A percentile compares a stretch with the other conserved stretches of the same genome.
Evolutionary conservation across 805 yeast genomes (phyloP).

Genomic region (Barnettozyma californica): DNA sequence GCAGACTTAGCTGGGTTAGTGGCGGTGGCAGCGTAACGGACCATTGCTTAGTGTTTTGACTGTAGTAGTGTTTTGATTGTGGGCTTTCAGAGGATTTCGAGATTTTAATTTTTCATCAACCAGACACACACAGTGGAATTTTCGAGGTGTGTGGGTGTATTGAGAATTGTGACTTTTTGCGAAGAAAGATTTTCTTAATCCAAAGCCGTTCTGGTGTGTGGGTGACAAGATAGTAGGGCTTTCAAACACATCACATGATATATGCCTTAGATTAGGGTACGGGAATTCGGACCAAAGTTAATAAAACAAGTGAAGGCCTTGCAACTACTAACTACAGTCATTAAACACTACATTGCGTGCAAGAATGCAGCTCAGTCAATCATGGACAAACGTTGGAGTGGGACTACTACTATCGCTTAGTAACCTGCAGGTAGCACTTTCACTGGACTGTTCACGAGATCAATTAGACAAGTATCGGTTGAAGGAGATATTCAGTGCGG

Average conservation of each 20-base stretch:
- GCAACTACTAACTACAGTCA: neutral
- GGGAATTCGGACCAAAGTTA: neutral
- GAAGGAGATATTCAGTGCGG: constrained; percentile 37
- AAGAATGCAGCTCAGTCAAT: neutral
- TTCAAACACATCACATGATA: neutral
- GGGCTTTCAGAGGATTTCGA: neutral
- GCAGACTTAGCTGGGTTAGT: constrained; percentile 99
- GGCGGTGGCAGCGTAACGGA: constrained; percentile 99
- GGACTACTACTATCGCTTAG: neutral
- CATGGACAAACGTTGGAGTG: neutral
- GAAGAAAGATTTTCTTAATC: neutral
- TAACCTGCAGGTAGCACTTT: neutral
- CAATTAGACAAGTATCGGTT: constrained; percentile 16
- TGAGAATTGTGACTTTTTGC: neutral
- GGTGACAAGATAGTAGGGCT: neutral
- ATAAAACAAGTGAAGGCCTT: neutral
- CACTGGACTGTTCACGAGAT: constrained; percentile 20
- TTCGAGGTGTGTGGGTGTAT: constrained; percentile 4
- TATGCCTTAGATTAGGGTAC: neutral
- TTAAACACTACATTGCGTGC: neutral
- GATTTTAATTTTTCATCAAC: constrained; percentile 3
- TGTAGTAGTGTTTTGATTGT: neutral
- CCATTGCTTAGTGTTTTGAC: constrained; percentile 47
- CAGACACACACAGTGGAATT: neutral
- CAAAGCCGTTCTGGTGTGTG: neutral